Percentiles rank a stretch among this genome's conserved stretches.
These are phyloP conservation scores for Rickenella mellea DNA, from an alignment of 768 basidiomycete genomes.

Conservation along the genomic window DNA sequence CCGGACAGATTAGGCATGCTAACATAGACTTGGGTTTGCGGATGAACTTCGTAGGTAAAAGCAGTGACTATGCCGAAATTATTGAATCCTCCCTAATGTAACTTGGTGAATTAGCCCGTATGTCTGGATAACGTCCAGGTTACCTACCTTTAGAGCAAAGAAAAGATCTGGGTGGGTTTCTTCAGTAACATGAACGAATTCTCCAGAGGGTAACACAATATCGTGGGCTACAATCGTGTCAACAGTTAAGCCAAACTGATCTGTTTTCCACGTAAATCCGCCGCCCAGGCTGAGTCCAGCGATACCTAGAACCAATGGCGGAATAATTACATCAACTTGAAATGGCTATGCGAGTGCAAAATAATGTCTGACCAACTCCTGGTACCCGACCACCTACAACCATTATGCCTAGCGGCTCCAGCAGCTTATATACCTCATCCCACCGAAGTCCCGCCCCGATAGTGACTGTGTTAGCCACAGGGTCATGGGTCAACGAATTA, in stretches of 20 bases:
- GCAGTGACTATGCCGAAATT: neutral
- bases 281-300: neutral
- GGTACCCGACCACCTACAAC: neutral
- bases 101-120: neutral
- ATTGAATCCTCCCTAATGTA: neutral
- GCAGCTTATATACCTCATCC: neutral
- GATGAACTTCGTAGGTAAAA: neutral
- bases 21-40: neutral
- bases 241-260: neutral
- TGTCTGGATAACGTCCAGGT: neutral
- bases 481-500: neutral
- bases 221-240: neutral
- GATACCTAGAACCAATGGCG: constrained; percentile 30
- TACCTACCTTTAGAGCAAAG: neutral
- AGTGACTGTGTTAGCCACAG: neutral
- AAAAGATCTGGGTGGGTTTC: neutral
- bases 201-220: neutral
- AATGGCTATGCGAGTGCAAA: neutral
- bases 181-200: neutral
- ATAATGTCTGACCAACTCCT: neutral
- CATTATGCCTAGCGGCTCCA: neutral
- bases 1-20: neutral
- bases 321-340: neutral
- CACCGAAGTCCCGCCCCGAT: neutral
- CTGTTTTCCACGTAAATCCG: neutral